Conservation (phyloP, 768 basidiomycete species). For the Boletus sp. region DNA sequence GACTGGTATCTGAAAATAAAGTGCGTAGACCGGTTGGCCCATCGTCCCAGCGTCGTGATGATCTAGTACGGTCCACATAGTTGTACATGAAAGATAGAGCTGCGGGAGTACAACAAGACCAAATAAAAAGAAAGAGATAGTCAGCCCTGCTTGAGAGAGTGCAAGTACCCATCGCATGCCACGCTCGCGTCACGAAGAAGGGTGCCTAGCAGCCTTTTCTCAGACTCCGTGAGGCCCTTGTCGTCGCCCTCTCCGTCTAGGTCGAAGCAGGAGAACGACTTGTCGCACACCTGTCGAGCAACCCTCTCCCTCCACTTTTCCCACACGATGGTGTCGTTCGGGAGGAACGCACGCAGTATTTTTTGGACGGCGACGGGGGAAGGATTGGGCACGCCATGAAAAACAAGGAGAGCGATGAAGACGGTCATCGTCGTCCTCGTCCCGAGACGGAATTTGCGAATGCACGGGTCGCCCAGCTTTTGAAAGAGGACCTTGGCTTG, state of each 20-base stretch:
- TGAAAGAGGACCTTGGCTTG: slow-evolving; percentile 22
- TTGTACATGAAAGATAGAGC: too few species aligned
- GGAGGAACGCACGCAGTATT: slow-evolving; percentile 8
- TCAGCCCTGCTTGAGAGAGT: not conserved
- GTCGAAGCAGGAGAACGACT: slow-evolving; percentile 1
- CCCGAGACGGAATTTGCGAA: slow-evolving; percentile 9
- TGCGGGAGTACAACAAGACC: not conserved
- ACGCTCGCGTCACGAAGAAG: slow-evolving; percentile 19
- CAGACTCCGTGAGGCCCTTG: not conserved
- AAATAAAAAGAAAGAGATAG: too few species aligned
- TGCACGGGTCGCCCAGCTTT: slow-evolving; percentile 9
- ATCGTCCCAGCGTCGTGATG: too few species aligned
- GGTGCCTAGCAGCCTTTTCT: slow-evolving; percentile 5
- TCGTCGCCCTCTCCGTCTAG: not conserved
- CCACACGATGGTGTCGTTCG: slow-evolving; percentile 25
- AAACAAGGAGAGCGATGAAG: slow-evolving; percentile 14
- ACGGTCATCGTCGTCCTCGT: slow-evolving; percentile 18
- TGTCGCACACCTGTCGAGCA: slow-evolving; percentile 5
- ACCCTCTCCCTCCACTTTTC: slow-evolving; percentile 20
- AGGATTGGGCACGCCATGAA: slow-evolving; percentile 5
- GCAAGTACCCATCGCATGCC: slow-evolving; percentile 10
- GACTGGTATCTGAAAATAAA: not conserved
- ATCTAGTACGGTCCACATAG: too few species aligned
- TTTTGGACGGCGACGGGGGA: slow-evolving; percentile 2
- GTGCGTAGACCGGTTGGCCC: not conserved